Evolutionary conservation across 805 yeast species (phyloP), one percentile per base, ranked within the genome.

Genomic region (Metschnikowia santaceciliae): DNA sequence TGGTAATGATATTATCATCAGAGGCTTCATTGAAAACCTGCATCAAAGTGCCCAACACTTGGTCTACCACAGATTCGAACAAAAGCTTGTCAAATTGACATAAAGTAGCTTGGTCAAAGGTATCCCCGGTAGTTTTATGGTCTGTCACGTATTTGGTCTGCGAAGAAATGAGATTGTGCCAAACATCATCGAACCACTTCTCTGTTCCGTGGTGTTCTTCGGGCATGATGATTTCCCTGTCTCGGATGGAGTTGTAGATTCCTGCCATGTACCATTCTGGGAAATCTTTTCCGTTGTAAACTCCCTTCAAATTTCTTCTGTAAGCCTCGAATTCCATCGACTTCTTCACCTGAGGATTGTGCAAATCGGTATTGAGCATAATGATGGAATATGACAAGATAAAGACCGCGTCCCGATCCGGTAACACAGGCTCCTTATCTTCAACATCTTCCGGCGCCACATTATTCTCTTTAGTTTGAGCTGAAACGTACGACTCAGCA

Each of bases 181-280:
- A 88, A 32, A 72, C 76, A 61, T 88, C 92, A 63, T 91, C 97
- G 67, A 91, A 92, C 84, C 96, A 86, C 63, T 87, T 90, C 19
- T 90, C 88, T 10, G 90, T 88, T 14, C 92, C 94, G 64, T 90
- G 95, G 60, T 92, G 97, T 62, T 94, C 99, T 61, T 94, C 98
- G 0, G 99, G 98, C 91, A 95, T 88, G 45, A 94, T 89, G 55
- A 94, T 94, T 67, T 94, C 99, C 47, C 86, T 80, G 50, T 85
- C 88, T 54, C 82, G 78, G 49, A 94, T 91, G 1, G 96, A 86
- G 23, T 79, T 71, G 67, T 88, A 94, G 23, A 92, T 90, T 55
- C 80, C 86, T 53, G 84, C 83, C 54, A 92, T 73, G 62, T 90
- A 92, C 88, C 96, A 90, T 22, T 77, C 77, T 3, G 95, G 92